phyloP scores from a whole-genome alignment of 169 alveolate species.

The Theileria sp. region DNA sequence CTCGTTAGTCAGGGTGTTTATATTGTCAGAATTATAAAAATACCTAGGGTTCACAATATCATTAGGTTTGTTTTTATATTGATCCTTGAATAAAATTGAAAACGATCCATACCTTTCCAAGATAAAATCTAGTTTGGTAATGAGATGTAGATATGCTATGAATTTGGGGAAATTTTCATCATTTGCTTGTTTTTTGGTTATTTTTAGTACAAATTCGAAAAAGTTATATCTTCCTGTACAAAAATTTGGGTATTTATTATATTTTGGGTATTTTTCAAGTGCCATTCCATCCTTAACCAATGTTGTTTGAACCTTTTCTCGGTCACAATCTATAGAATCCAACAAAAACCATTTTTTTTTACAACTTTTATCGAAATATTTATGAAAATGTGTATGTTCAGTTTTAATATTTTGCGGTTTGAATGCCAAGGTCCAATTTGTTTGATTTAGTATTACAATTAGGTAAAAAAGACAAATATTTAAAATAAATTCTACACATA shows the following conservation, averaged over 20 bases:
- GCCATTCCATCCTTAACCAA: neutral
- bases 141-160: neutral
- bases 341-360: neutral
- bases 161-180: neutral
- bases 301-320: neutral
- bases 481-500: neutral
- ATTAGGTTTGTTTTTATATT: neutral
- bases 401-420: neutral
- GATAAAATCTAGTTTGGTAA: neutral
- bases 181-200: neutral
- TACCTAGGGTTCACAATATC: neutral
- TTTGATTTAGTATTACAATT: neutral
- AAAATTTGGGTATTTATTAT: constrained; percentile 30
- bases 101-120: neutral
- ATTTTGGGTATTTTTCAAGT: neutral
- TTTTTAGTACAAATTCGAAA: neutral
- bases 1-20: neutral
- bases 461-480: neutral
- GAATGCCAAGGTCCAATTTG: neutral
- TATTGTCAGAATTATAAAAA: neutral
- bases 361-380: neutral
- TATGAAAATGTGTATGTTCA: neutral
- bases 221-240: constrained; percentile 2
- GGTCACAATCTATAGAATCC: neutral
- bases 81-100: neutral